phyloP scores from a whole-genome alignment of 2,329 filamentous ascomycete genomes.

The Mollisia scopiformis region DNA sequence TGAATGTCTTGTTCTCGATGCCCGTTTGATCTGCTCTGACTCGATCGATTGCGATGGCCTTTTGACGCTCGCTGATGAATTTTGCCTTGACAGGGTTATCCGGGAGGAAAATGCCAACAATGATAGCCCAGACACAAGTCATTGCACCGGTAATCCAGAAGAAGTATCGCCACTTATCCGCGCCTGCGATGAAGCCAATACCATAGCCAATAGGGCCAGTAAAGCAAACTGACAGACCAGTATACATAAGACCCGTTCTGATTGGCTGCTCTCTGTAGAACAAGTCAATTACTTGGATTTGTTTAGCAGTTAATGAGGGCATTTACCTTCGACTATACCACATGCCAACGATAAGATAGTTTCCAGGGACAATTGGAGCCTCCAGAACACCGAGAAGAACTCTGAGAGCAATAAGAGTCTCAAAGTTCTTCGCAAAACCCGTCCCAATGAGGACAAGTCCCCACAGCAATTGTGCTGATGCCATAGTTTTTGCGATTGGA shows the following conservation, averaged over 20 bases:
- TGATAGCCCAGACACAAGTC: conserved; percentile 33
- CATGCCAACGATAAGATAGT: conserved; percentile 39
- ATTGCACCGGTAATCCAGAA: conserved; percentile 28
- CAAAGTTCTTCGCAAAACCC: conserved; percentile 25
- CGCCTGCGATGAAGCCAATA: conserved; percentile 29
- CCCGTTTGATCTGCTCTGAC: conserved; percentile 59
- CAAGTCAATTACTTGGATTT: not conserved
- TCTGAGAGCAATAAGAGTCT: conserved; percentile 26
- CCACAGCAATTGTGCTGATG: conserved; percentile 15
- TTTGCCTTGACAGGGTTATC: conserved; percentile 50
- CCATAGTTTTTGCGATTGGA: conserved; percentile 40
- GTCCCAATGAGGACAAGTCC: conserved; percentile 19
- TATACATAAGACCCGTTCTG: conserved; percentile 23
- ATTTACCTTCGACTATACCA: conserved; percentile 38
- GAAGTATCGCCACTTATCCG: conserved; percentile 29
- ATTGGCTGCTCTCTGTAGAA: conserved; percentile 30
- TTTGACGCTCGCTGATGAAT: conserved; percentile 43
- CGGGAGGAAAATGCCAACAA: conserved; percentile 49
- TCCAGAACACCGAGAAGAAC: conserved; percentile 34
- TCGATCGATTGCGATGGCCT: conserved; percentile 50
- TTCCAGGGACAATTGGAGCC: conserved; percentile 36
- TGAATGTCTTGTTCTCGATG: conserved; percentile 53
- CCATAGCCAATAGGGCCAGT: conserved; percentile 34
- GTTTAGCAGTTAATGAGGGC: too few relatives aligned
- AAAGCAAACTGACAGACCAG: conserved; percentile 25